phyloP scores from a whole-genome alignment of 1,284 basidiomycete species.

The Ustilago hordei region DNA sequence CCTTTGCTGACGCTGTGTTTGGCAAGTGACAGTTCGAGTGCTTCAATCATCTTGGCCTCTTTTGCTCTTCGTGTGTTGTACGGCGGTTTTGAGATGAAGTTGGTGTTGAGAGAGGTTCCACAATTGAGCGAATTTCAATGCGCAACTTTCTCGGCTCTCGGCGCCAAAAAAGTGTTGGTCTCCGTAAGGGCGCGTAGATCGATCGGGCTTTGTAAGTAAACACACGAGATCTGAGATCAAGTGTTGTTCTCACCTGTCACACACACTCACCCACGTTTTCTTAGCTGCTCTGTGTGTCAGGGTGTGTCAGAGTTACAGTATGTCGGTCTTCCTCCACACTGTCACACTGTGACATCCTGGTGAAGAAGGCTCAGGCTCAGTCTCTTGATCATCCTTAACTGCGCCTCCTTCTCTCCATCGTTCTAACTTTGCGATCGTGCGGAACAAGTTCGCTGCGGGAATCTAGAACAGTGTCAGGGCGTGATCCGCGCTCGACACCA shows the following conservation, averaged over 20 bases:
- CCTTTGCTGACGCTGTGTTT: conserved; percentile 8
- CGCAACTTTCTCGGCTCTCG: no score
- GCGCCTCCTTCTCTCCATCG: neutral
- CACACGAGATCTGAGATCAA: neutral
- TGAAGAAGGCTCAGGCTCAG: neutral
- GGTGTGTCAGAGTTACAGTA: no score
- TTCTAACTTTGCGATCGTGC: neutral
- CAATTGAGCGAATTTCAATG: neutral
- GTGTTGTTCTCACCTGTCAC: conserved; percentile 16
- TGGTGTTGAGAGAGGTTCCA: conserved; percentile 22
- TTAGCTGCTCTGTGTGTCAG: no score
- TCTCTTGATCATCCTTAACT: neutral
- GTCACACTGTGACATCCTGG: conserved; percentile 4
- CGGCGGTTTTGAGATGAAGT: conserved; percentile 1
- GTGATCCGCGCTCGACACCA: neutral
- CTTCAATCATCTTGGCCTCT: neutral
- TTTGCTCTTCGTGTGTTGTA: neutral
- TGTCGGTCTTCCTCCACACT: neutral
- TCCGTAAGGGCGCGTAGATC: conserved; percentile 6
- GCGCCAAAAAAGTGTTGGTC: conserved; percentile 7
- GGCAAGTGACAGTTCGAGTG: conserved; percentile 7
- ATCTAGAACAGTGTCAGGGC: neutral
- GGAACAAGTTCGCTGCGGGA: neutral
- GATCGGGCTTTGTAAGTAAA: neutral
- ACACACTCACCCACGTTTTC: neutral